These are phyloP conservation scores for Lachnellula occidentalis DNA, from an alignment of 2,329 filamentous ascomycete genomes.

Conservation along the genomic window DNA sequence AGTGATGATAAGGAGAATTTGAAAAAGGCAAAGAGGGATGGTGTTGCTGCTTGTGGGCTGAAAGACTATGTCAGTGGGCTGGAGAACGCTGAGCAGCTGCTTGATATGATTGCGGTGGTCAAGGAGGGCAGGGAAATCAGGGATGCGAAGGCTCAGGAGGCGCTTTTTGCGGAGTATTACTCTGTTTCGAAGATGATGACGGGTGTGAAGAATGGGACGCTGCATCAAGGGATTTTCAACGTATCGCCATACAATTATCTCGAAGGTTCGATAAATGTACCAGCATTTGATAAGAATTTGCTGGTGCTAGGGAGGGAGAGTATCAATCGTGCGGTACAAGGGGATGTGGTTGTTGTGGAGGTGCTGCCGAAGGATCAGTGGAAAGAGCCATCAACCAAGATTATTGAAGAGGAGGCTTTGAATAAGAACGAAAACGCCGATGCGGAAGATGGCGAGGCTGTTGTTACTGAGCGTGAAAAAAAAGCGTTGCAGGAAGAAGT, in stretches of 20 bases:
- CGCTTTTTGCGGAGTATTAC: conserved; percentile 84
- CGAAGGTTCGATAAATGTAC: conserved; percentile 84
- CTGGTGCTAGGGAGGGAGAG: conserved; percentile 89
- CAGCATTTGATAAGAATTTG: conserved; percentile 83
- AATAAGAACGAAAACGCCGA: conserved; percentile 94
- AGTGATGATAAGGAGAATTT: conserved; percentile 89
- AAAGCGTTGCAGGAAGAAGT: conserved; percentile 88
- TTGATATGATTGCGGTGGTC: conserved; percentile 88
- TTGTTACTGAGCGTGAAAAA: conserved; percentile 85
- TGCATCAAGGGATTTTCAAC: conserved; percentile 94
- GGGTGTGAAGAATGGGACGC: conserved; percentile 76
- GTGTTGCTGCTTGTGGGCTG: conserved; percentile 63
- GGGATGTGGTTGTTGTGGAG: conserved; percentile 89
- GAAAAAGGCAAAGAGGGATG: conserved; percentile 71
- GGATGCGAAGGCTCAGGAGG: conserved; percentile 57
- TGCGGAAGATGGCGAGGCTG: conserved; percentile 64
- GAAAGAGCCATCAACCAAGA: conserved; percentile 93
- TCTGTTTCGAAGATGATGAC: conserved; percentile 91
- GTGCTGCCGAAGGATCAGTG: conserved; percentile 91
- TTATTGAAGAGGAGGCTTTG: conserved; percentile 87
- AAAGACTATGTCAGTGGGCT: conserved; percentile 77
- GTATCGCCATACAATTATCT: conserved; percentile 98
- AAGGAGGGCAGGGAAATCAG: conserved; percentile 61
- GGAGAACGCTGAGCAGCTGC: conserved; percentile 74
- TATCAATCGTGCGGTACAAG: conserved; percentile 89